These are phyloP conservation scores for Blastocystis sp. DNA, from an alignment of 352 stramenopile genomes.

Conservation along the genomic window DNA sequence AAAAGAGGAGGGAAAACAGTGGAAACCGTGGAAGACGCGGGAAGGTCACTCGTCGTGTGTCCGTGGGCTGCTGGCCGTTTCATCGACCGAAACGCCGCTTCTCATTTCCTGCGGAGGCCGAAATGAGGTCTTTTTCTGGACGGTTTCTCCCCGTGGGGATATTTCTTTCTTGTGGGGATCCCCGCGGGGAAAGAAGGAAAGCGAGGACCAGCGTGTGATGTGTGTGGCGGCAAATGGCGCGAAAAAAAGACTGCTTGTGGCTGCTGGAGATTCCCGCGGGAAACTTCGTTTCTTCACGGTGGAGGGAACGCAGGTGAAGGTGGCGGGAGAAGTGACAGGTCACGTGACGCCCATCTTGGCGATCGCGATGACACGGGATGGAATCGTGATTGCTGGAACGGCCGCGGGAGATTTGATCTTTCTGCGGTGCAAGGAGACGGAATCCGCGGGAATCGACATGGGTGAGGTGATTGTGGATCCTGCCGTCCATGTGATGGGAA, in stretches of 20 bases:
- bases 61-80: neutral
- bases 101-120: conserved; percentile 21
- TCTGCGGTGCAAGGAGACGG: too few relatives aligned
- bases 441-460: too few relatives aligned
- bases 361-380: neutral
- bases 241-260: neutral
- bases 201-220: conserved; percentile 22
- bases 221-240: neutral
- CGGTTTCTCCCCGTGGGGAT: neutral
- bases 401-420: neutral
- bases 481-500: conserved; percentile 7
- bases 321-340: neutral
- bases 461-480: neutral
- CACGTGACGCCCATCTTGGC: conserved; percentile 19
- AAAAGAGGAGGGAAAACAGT: neutral
- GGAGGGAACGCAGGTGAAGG: neutral
- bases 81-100: neutral
- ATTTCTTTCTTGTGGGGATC: neutral
- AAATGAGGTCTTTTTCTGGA: conserved; percentile 12
- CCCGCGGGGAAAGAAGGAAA: neutral
- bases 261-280: neutral
- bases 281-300: neutral
- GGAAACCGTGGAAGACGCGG: neutral
- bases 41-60: conserved; percentile 6
- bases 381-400: neutral